Percentiles rank a stretch among this genome's conserved stretches.
Evolutionary conservation across 768 basidiomycete genomes (phyloP).

Genomic region (Cubamyces sp.): DNA sequence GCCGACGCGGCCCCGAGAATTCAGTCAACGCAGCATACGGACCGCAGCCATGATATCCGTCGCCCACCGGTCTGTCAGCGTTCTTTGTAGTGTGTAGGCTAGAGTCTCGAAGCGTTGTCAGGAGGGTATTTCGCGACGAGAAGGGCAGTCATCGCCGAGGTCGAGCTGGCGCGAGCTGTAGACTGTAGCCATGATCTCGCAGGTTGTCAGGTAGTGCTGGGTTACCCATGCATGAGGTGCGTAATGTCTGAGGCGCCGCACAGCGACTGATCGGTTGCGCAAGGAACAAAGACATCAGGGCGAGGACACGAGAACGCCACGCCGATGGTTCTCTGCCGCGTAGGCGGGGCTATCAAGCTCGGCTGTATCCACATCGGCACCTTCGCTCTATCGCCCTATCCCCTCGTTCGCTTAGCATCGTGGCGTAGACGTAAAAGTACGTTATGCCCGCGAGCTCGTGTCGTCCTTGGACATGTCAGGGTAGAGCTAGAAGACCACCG

Average conservation of each 20-base stretch:
- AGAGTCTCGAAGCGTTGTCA: too few relatives aligned
- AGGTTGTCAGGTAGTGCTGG: not conserved
- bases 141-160: too few relatives aligned
- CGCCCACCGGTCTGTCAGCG: too few relatives aligned
- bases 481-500: constrained; percentile 1
- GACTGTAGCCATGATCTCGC: not conserved
- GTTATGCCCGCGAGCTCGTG: not conserved
- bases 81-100: too few relatives aligned
- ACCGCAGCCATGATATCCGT: too few relatives aligned
- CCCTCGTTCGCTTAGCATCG: not conserved
- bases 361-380: not conserved
- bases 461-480: constrained; percentile 9
- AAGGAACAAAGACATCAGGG: not conserved
- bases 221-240: not conserved
- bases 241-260: too few relatives aligned
- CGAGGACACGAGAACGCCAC: not conserved
- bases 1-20: too few relatives aligned
- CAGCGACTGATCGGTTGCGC: too few relatives aligned
- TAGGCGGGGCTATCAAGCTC: not conserved
- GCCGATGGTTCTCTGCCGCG: not conserved
- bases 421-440: not conserved
- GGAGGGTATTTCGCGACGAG: too few relatives aligned
- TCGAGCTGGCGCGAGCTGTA: too few relatives aligned
- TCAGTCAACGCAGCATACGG: too few relatives aligned
- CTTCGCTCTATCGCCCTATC: not conserved